Percentiles rank a stretch among this genome's conserved stretches.
phyloP scores from a whole-genome alignment of 129 eudicot genomes.

The Lactuca sativa region DNA sequence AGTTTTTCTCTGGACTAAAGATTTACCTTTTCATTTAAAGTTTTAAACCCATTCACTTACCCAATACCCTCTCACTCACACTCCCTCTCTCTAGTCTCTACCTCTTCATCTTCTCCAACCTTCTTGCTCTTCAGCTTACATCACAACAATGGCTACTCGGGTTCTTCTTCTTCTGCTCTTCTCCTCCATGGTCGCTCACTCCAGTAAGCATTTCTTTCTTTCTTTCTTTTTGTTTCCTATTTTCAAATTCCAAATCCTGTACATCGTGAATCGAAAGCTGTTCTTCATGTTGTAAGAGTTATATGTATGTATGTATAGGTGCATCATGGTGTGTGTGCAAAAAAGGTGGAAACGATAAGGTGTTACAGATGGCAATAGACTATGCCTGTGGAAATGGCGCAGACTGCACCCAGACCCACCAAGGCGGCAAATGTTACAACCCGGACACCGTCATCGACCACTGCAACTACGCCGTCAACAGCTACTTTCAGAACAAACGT shows the following conservation, averaged over 20 bases:
- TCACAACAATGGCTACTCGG: slow-evolving; percentile 30
- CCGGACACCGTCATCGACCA: slow-evolving; percentile 74
- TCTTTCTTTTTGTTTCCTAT: background rate
- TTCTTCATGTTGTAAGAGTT: background rate
- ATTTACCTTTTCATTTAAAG: slow-evolving; percentile 23
- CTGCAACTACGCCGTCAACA: slow-evolving; percentile 80
- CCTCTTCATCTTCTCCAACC: slow-evolving; percentile 26
- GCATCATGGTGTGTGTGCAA: slow-evolving; percentile 82
- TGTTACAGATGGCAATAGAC: slow-evolving; percentile 65
- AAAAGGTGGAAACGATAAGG: slow-evolving; percentile 47
- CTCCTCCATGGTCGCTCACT: slow-evolving; percentile 35
- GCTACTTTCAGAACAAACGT: slow-evolving; percentile 65
- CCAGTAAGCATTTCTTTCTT: slow-evolving; percentile 37
- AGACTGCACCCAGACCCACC: slow-evolving; percentile 67
- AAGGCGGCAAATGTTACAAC: slow-evolving; percentile 65
- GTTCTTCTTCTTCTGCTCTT: slow-evolving; percentile 30
- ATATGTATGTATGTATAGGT: slow-evolving; percentile 24
- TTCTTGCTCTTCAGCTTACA: slow-evolving; percentile 25
- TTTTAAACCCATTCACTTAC: slow-evolving; percentile 23
- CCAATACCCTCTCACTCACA: background rate
- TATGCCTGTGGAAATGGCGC: slow-evolving; percentile 91
- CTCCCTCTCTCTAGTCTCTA: slow-evolving; percentile 4
- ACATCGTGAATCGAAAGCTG: slow-evolving; percentile 4
- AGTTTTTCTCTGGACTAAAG: background rate
- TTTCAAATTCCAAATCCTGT: slow-evolving; percentile 3